Base-by-base conservation (phyloP, 768 basidiomycete genomes). In the Agrocybe chaxingu region DNA sequence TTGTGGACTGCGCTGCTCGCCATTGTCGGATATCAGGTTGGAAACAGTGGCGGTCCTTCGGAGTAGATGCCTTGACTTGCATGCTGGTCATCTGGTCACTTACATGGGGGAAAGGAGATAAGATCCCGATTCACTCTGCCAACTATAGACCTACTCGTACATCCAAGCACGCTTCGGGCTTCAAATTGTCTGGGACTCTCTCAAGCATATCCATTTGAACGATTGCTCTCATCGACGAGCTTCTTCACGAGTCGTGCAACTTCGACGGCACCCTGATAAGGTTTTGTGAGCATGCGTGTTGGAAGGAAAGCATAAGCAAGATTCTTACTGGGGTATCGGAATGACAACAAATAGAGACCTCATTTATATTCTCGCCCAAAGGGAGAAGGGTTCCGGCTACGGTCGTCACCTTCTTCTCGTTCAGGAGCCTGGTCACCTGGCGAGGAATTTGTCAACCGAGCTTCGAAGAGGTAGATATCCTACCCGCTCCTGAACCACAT, bases 261-360 rank as follows among this genome's bases (percentile, higher is more conserved):
- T 55, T 77, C 72, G 4, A 81, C 75, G 0, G 81, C 78, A 13
- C 74, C 80, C 79, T 82, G 45, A n/a, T 19, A 8, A 33, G 33
- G n/a, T 16, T 52, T 4, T 6, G 42, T 18, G 3, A 40, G 11
- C 24, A 11, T 4, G 34, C 1, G 7, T 56, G 31, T 31, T 33
- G 24, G 44, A 40, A 10, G 3, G 16, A 40, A 45, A 42, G 40
- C 50, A 49, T 31, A 45, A 46, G 48, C 31, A 48, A 36, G 46
- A 35, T 48, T 60, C 80, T 60, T 35, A 84, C 79, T 1, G 84
- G 81, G 0, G 80, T 84, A 49, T 85, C 82, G 0, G 81, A 84
- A 59, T 85, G 84, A 51, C 79, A 80, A 48, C 82, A 85, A 16
- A 85, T 84, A 3, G 83, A 77, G 0, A 85, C 79, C 45, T 81